Evolutionary conservation across 495 filamentous ascomycete species (phyloP), one percentile per base, ranked within the genome.

Genomic region (Darksidea phi): DNA sequence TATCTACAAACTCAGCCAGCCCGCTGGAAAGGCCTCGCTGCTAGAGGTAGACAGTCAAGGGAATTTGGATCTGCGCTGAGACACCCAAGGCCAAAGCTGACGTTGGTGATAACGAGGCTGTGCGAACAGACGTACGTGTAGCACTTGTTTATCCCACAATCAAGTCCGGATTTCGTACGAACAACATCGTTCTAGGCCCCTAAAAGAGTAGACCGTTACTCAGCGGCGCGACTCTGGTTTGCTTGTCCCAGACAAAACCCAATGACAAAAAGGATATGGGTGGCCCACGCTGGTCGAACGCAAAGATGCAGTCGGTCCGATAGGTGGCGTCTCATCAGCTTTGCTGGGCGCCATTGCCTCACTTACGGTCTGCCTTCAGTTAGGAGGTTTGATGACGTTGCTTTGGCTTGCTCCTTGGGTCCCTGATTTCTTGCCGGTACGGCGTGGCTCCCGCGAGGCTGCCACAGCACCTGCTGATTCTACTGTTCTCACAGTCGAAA

Each of bases 271-370:
- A 37, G 41, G 48, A 17, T 54, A 49, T 48, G 41, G 28, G 54
- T 48, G 42, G 23, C 58, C 58, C 21, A 23, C 47, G 41, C 50
- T n/a, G 49, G 49, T 38, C 41, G 34, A 25, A 61, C 36, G 45
- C 1, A 45, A 54, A 52, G 24, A 1, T 21, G 7, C 18, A 61
- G 28, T 61, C 58, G 58, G 58, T 32, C 58, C 58, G 58, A 61
- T 61, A 42, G n/a, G 13, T 48, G 21, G 48, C 25, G 49, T 45
- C 47, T 49, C 24, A 18, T 23, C 24, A 13, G 17, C 58, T 47
- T n/a, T 8, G 46, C 8, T 53, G 57, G 25, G 28, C 21, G 18
- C 36, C 36, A 42, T 48, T 54, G 32, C 58, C 38, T 38, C 26
- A 28, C 46, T 60, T 38, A n/a, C 26, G 38, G n/a, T 23, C 26